These are phyloP conservation scores for Podospora comata DNA, from an alignment of 495 filamentous ascomycete genomes.

Conservation along the genomic window DNA sequence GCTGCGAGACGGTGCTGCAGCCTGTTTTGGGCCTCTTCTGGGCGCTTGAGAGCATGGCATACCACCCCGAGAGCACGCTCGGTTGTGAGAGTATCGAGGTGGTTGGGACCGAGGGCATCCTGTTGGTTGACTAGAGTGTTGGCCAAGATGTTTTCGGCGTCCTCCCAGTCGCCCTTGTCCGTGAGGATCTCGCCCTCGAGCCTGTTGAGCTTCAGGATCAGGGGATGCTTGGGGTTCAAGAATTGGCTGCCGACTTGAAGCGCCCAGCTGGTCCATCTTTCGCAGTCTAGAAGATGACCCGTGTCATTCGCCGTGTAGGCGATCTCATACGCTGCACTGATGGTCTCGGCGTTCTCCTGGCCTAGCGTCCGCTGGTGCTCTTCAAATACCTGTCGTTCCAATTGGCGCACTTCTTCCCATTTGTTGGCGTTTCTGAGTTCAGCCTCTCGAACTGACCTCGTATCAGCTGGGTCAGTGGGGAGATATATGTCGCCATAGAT, in stretches of 20 bases:
- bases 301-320: not conserved
- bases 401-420: not conserved
- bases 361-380: not conserved
- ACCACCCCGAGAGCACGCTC: not conserved
- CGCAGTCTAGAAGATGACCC: not conserved
- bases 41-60: not conserved
- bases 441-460: not conserved
- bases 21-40: not conserved
- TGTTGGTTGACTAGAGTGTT: not conserved
- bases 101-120: not conserved
- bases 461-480: not conserved
- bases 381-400: not conserved
- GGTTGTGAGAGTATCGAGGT: not conserved
- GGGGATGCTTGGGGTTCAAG: not conserved
- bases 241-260: not conserved
- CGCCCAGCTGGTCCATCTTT: not conserved
- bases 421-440: not conserved
- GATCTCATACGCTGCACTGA: not conserved
- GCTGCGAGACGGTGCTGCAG: not conserved
- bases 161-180: not conserved
- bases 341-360: not conserved
- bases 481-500: not conserved
- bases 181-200: not conserved
- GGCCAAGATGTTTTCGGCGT: not conserved
- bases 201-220: not conserved